These are phyloP conservation scores for Aureobasidium lini DNA, from an alignment of 2,329 filamentous ascomycete genomes.

Conservation along the genomic window DNA sequence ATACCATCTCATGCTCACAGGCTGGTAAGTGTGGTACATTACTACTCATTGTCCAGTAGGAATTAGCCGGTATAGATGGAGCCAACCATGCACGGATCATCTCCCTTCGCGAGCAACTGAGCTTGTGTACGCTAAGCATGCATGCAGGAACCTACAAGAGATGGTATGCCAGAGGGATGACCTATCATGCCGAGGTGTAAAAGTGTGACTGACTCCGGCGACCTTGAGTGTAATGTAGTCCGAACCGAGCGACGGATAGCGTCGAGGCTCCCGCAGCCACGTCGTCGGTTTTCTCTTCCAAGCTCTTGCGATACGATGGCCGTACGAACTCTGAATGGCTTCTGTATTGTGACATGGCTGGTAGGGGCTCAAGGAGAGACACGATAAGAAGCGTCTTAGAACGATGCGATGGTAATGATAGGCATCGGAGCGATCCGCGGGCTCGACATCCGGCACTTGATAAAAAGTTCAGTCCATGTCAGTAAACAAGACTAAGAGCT, in stretches of 20 bases:
- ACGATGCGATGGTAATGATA: background rate
- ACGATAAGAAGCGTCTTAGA: background rate
- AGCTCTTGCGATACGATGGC: background rate
- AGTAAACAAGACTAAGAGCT: background rate
- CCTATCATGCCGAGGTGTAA: background rate
- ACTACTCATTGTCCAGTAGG: background rate
- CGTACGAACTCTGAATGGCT: background rate
- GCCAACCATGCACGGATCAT: background rate
- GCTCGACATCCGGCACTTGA: conserved; percentile 2
- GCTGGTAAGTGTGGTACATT: background rate
- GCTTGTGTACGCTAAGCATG: background rate
- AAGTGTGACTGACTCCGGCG: background rate
- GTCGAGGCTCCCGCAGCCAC: background rate
- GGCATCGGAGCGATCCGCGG: background rate
- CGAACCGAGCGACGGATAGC: background rate
- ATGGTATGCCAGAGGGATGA: background rate
- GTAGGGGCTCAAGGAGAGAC: background rate
- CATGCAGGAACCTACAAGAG: background rate
- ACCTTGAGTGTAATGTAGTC: too few relatives aligned
- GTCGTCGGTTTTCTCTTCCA: background rate
- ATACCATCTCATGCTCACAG: background rate
- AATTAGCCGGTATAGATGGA: background rate
- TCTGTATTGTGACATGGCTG: too few relatives aligned
- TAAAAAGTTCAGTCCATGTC: background rate
- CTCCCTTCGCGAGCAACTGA: background rate